Evolutionary conservation across 495 filamentous ascomycete genomes (phyloP), one percentile per base, ranked within the genome.

Genomic region (Xylaria bambusicola): DNA sequence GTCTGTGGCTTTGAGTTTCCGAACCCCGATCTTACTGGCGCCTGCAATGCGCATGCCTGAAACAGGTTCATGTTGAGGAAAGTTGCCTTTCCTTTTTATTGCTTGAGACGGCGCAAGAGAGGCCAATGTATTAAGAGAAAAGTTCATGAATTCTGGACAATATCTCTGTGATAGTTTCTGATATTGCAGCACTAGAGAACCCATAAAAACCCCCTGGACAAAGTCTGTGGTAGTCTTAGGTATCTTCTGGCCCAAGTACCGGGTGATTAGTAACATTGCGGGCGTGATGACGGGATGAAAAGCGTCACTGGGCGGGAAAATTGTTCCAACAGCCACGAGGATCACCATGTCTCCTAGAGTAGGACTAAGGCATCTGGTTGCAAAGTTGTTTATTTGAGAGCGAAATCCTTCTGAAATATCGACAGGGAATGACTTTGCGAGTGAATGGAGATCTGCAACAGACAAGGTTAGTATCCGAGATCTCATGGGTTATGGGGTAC

Each of bases 231-330:
- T 72, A 2, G 72, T 71, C 40, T 82, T 79, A 0, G 90, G 88
- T 26, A 85, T 76, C 48, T 84, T 89, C 63, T 95, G 85, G 0
- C 86, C 90, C n/a, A 98, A 79, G 68, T 89, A 97, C 46, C 89
- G 82, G 27, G 84, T 82, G 70, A 98, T 88, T 50, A 81, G 83
- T 6, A 97, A 82, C 67, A 90, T 88, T 1, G 93, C 89, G 0
- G 94, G 94, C 4, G 94, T 98, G 47, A 89, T 86, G 15, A 98
- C 88, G 55, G 92, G 88, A 63, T 98, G 94, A 72, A 97, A 98
- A 71, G 96, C 91, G 74, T 99, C 94, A 0, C 91, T 96, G 0
- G 95, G 96, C 5, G 95, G 92, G 70, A 95, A 99, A 58, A 93
- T 89, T 7, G 86, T 84, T 27, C 84, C 84, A 62, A 97, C 83